Evolutionary conservation across 345 rosid genomes (phyloP), one percentile per base, ranked within the genome.

Genomic region (Cardamine chenopodiifolia): DNA sequence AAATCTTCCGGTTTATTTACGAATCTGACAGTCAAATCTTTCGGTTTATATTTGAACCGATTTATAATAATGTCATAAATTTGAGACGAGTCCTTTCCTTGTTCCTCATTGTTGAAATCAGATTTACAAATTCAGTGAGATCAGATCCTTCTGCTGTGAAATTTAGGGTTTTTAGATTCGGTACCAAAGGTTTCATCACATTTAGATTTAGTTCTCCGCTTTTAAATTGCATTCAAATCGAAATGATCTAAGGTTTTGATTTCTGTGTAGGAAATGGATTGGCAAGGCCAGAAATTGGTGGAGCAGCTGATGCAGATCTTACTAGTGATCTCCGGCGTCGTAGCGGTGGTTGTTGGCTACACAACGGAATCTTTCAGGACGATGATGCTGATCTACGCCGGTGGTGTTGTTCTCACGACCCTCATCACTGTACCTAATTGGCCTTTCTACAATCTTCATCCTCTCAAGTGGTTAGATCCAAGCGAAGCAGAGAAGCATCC

Each of bases 271-370:
- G 50, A 60, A 80, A 90, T 92, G 98, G 97, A 92, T 81, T 92
- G 98, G 96, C 91, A 92, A 87, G 96, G 98, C 37, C 96, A 92
- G 67, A 92, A 88, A 83, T 63, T 84, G 25, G 91, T 91, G 5
- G 96, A 92, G 90, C 96, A 87, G 69, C 76, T 87, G 85, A 89
- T 92, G 96, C 98, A 90, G 83, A 80, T 87, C 22, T 32, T 90
- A 82, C 81, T 92, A 12, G 19, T 92, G 78, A 87, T 74, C 9
- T 84, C 79, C 8, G 93, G 89, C 5, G 86, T 78, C 31, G 80
- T 73, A 20, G 91, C 91, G 8, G 79, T 85, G n/a, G 71, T 68
- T 35, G 35, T 78, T 0, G 93, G 98, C 7, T 88, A 83, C 54
- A 7, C 75, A 0, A 61, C 78, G 76, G 88, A 85, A 11, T 92